Percentiles rank a stretch among this genome's conserved stretches.
phyloP scores from a whole-genome alignment of 495 filamentous ascomycete species.

The Cercophora newfieldiana region DNA sequence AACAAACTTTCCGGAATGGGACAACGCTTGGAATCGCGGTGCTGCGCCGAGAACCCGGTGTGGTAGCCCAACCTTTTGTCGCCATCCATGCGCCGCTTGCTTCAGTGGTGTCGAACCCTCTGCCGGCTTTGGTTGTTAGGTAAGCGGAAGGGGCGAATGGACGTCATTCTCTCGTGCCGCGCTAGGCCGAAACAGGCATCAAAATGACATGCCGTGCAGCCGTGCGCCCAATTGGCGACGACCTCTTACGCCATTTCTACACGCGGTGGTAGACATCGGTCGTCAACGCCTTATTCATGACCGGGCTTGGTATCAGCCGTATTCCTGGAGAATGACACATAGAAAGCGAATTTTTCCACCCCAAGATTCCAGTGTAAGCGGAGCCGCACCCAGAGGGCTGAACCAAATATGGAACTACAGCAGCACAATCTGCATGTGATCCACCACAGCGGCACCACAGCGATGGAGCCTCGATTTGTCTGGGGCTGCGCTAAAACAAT shows the following conservation, averaged over 20 bases:
- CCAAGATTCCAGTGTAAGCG: background rate
- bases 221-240: background rate
- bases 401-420: background rate
- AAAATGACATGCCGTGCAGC: background rate
- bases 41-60: background rate
- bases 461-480: background rate
- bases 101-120: background rate
- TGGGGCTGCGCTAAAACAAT: background rate
- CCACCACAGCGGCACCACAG: background rate
- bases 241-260: background rate
- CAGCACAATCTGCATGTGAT: background rate
- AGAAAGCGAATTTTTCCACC: background rate
- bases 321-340: background rate
- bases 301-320: background rate
- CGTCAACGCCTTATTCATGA: background rate
- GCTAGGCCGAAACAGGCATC: conserved; percentile 7
- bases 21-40: background rate
- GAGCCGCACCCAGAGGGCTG: background rate
- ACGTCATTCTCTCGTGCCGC: background rate
- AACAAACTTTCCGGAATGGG: background rate
- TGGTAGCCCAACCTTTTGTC: background rate
- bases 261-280: too few relatives aligned
- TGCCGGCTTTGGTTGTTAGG: background rate
- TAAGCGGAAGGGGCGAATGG: background rate
- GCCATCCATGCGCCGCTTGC: background rate